phyloP scores from a whole-genome alignment of 2,329 filamentous ascomycete species.

The Ophiostoma angusticollis region DNA sequence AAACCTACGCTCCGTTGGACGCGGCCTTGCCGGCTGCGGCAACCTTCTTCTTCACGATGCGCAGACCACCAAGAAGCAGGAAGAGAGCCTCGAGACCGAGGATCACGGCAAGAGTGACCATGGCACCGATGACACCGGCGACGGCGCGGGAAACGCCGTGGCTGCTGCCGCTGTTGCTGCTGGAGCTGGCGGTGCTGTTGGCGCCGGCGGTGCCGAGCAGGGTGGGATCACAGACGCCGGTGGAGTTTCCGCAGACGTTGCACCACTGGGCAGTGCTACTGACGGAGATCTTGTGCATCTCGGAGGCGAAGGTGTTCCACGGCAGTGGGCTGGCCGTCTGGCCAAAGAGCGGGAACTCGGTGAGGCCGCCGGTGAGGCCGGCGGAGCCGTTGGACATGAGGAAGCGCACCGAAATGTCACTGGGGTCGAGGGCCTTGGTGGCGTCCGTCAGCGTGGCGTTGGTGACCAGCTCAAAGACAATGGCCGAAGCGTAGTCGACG shows the following conservation, averaged over 20 bases:
- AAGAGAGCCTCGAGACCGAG: constrained; percentile 32
- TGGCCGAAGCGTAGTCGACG: constrained; percentile 71
- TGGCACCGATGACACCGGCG: constrained; percentile 71
- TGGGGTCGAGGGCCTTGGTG: constrained; percentile 13
- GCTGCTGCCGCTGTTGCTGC: constrained; percentile 10
- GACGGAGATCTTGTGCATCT: constrained; percentile 56
- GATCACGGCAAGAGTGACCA: constrained; percentile 44
- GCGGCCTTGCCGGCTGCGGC: constrained; percentile 10
- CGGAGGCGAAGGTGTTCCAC: constrained; percentile 54
- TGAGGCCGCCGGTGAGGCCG: constrained; percentile 34
- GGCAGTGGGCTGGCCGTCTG: constrained; percentile 40
- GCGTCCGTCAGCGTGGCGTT: constrained; percentile 36
- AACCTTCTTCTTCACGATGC: constrained; percentile 31
- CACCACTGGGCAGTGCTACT: constrained; percentile 59
- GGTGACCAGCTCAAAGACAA: constrained; percentile 63
- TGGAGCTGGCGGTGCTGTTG: constrained; percentile 11
- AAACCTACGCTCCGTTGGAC: constrained; percentile 1
- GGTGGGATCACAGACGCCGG: constrained; percentile 46
- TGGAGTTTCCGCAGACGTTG: constrained; percentile 57
- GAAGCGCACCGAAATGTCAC: constrained; percentile 46
- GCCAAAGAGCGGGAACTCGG: constrained; percentile 46
- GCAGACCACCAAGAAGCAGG: constrained; percentile 30
- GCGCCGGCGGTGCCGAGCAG: constrained; percentile 17
- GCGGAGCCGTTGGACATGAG: constrained; percentile 48
- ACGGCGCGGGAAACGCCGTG: constrained; percentile 52